Percentiles rank a stretch among this genome's conserved stretches.
These are phyloP conservation scores for Marchantia polymorpha DNA, from an alignment of 225 moss, liverwort and hornwort species.

Conservation along the genomic window DNA sequence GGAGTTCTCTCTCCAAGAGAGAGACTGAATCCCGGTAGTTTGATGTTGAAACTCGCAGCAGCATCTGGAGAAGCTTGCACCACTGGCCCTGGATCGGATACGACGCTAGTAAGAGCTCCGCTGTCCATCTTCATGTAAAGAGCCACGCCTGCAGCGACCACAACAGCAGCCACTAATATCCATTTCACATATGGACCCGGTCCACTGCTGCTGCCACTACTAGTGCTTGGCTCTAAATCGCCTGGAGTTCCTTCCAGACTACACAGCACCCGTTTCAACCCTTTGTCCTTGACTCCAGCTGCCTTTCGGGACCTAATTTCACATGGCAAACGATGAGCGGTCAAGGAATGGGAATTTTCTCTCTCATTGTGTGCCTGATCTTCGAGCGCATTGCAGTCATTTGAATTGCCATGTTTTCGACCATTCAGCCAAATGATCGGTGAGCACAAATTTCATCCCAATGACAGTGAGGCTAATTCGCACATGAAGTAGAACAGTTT, in stretches of 20 bases:
- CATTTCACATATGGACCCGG: constrained; percentile 27
- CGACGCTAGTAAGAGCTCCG: constrained; percentile 1
- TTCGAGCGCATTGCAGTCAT: background rate
- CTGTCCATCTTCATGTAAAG: constrained; percentile 22
- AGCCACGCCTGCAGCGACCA: constrained; percentile 22
- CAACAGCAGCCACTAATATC: constrained; percentile 27
- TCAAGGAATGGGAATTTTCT: background rate
- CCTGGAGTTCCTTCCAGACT: constrained; percentile 1
- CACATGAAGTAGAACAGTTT: background rate
- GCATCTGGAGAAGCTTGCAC: constrained; percentile 7
- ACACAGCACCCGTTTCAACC: background rate
- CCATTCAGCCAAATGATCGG: background rate
- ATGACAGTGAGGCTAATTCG: background rate
- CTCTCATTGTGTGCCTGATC: background rate
- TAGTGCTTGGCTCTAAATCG: background rate
- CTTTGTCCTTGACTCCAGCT: background rate
- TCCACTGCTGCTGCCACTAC: background rate
- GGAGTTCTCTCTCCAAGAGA: constrained; percentile 39
- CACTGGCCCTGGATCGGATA: background rate
- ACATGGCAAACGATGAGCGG: background rate
- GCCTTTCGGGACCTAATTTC: background rate
- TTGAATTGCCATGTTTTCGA: background rate
- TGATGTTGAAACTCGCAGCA: constrained; percentile 28
- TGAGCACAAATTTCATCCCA: no score
- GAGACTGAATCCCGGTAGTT: constrained; percentile 31